Percentiles rank a stretch among this genome's conserved stretches.
These are phyloP conservation scores for Fusarium keratoplasticum DNA, from an alignment of 2,329 filamentous ascomycete genomes.

Conservation along the genomic window DNA sequence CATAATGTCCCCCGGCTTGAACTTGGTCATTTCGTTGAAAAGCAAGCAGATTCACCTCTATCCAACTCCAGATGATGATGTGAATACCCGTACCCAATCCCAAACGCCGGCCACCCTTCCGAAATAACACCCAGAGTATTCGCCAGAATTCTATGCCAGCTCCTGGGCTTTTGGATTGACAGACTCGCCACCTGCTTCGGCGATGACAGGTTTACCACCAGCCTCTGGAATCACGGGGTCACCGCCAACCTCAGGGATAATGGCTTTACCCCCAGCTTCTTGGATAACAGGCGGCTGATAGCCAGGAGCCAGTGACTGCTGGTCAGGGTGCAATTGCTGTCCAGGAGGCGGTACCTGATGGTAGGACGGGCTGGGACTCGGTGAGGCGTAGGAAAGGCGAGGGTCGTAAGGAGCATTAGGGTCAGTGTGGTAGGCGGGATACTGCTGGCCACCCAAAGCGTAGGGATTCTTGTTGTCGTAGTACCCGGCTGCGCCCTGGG, in stretches of 20 bases:
- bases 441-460: constrained; percentile 33
- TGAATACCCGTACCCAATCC: constrained; percentile 10
- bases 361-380: constrained; percentile 36
- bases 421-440: constrained; percentile 35
- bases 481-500: constrained; percentile 28
- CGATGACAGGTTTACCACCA: constrained; percentile 48
- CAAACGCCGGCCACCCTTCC: constrained; percentile 6
- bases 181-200: constrained; percentile 53
- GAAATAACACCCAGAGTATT: neutral
- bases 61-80: constrained; percentile 26
- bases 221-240: constrained; percentile 52
- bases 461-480: constrained; percentile 47
- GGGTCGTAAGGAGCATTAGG: constrained; percentile 34
- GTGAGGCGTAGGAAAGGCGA: constrained; percentile 20
- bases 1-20: neutral
- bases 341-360: constrained; percentile 29
- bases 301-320: neutral
- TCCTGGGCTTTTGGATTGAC: constrained; percentile 57
- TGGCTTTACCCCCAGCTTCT: constrained; percentile 36
- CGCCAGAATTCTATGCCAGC: constrained; percentile 44
- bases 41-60: constrained; percentile 11
- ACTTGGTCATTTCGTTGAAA: neutral
- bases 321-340: constrained; percentile 22
- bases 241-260: constrained; percentile 54
- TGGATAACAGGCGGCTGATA: constrained; percentile 29